phyloP scores from a whole-genome alignment of 768 basidiomycete genomes.

The Naematelia encephala region DNA sequence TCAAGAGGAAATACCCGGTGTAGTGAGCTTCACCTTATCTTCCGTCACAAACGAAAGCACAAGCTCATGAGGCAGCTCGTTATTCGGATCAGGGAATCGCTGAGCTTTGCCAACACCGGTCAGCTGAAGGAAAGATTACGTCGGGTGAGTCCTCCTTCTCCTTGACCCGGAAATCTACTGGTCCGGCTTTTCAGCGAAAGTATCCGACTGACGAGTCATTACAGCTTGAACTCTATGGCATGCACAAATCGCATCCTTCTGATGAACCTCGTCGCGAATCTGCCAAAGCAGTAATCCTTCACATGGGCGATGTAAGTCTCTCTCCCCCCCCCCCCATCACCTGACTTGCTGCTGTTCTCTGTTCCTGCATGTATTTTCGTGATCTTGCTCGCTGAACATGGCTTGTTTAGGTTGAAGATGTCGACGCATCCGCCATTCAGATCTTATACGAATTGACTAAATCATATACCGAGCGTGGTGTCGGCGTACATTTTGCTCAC shows the following conservation, averaged over 20 bases:
- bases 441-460: conserved; percentile 74
- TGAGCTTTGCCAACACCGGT: conserved; percentile 95
- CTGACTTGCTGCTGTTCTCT: background rate
- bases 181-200: background rate
- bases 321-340: background rate
- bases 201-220: conserved; percentile 4
- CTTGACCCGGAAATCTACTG: too few relatives aligned
- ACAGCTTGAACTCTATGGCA: conserved; percentile 86
- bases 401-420: background rate
- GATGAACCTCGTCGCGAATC: conserved; percentile 72
- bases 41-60: background rate
- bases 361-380: conserved; percentile 1
- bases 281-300: conserved; percentile 78
- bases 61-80: conserved; percentile 57
- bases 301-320: conserved; percentile 67
- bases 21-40: conserved; percentile 24
- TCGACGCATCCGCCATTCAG: conserved; percentile 65
- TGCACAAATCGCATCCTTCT: conserved; percentile 75
- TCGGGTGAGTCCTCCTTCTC: conserved; percentile 58
- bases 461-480: conserved; percentile 65
- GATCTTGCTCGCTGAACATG: background rate
- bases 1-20: conserved; percentile 56
- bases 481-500: conserved; percentile 51
- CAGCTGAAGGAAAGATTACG: conserved; percentile 70
- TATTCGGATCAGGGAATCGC: conserved; percentile 78